These are phyloP conservation scores for Diaporthe caulivora DNA, from an alignment of 2,329 filamentous ascomycete genomes.

Conservation along the genomic window DNA sequence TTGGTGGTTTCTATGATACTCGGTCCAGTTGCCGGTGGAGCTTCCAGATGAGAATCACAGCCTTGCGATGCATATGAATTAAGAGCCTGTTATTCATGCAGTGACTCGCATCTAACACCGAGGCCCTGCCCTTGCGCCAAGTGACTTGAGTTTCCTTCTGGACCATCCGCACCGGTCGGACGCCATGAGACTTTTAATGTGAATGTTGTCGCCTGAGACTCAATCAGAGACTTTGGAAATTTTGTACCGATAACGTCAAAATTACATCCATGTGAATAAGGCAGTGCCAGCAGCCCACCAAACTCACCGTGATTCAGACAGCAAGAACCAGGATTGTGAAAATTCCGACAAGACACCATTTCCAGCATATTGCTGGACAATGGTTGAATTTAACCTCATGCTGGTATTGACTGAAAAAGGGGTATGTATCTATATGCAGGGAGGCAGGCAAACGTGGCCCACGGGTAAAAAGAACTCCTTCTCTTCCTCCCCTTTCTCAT, in stretches of 20 bases:
- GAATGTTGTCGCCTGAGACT: no score
- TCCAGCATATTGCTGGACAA: not conserved
- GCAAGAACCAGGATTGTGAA: not conserved
- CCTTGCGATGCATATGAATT: no score
- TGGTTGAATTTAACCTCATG: slow-evolving; percentile 3
- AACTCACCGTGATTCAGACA: no score
- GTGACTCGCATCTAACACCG: not conserved
- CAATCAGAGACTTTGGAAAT: no score
- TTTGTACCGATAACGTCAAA: no score
- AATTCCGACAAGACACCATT: not conserved
- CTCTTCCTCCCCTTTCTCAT: slow-evolving; percentile 1
- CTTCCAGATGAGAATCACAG: no score
- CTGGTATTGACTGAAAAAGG: slow-evolving; percentile 30
- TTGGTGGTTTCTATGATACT: not conserved
- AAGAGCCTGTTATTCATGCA: not conserved
- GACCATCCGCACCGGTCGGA: not conserved
- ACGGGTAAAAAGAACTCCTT: not conserved
- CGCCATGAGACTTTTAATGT: not conserved
- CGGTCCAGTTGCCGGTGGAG: no score
- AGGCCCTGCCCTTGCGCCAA: no score
- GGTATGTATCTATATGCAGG: slow-evolving; percentile 32
- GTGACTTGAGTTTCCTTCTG: not conserved
- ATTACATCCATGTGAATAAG: no score
- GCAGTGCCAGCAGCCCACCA: not conserved
- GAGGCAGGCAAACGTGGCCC: slow-evolving; percentile 22